Conservation (phyloP, 2,329 filamentous ascomycete genomes). For the Botrytis aclada region DNA sequence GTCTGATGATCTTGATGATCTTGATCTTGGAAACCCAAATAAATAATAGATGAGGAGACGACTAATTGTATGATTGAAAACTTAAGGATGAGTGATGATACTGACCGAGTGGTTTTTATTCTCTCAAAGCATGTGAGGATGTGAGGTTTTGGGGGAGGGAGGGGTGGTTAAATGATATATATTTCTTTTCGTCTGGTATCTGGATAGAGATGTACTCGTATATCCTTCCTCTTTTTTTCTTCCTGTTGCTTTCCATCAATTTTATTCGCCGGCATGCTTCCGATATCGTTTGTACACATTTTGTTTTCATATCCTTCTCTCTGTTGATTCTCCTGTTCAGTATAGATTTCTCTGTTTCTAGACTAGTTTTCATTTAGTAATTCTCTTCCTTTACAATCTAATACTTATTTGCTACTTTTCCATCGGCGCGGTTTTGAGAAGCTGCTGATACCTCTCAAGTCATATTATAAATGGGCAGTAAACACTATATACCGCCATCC, state of each 20-base stretch:
- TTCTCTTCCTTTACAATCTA: not conserved
- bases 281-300: not conserved
- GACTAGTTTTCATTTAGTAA: not conserved
- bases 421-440: not conserved
- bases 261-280: not conserved
- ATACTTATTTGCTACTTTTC: not conserved
- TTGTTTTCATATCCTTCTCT: not conserved
- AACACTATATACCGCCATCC: not conserved
- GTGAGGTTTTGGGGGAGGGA: not conserved
- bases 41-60: not conserved
- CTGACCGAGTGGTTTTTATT: not conserved
- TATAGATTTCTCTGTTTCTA: not conserved
- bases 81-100: not conserved
- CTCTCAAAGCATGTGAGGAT: not conserved
- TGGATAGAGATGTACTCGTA: not conserved
- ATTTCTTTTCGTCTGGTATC: not conserved
- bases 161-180: not conserved
- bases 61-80: not conserved
- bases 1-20: not conserved
- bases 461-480: not conserved
- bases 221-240: not conserved
- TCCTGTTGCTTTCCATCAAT: not conserved
- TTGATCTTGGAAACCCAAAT: not conserved
- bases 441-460: not conserved
- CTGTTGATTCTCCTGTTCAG: not conserved